Evolutionary conservation across 2,329 filamentous ascomycete species (phyloP), one percentile per base, ranked within the genome.

Genomic region (Exophiala calicioides): DNA sequence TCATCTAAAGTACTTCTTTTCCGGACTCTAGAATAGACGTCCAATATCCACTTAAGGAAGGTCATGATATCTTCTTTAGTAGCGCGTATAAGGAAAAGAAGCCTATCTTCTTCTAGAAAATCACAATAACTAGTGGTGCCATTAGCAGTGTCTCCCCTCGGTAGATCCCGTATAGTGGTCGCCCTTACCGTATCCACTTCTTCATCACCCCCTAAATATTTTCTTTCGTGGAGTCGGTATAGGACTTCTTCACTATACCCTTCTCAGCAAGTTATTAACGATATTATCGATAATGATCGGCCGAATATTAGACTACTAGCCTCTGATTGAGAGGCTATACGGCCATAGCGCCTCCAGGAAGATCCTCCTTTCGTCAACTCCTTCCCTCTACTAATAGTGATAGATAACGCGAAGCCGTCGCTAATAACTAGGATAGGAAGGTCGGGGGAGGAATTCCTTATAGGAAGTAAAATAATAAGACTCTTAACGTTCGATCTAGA

Each of bases 151-250:
- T 27, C 24, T 27, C 24, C 24, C 24, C 24, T 27, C 24, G 24
- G 12, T 27, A 27, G 24, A 27, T 27, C 24, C n/a, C 12, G 12
- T 27, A 27, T 27, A 27, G 24, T 27, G 12, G 7, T 7, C 24
- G 24, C 24, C 24, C 39, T 44, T 49, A 49, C 26, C 41, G 24
- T 34, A n/a, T 50, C 46, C 46, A 44, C 13, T 45, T 45, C 24
- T 38, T 50, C 46, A 50, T 45, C 34, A 50, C 41, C 18, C 41
- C 46, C 32, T 20, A 45, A 45, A 50, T 50, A 27, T 50, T 50
- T 39, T 44, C 46, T 26, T 50, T 50, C n/a, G 47, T 50, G 18
- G 47, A 50, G 47, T 50, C 42, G 34, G 43, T 36, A 51, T 51
- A 37, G 1, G 36, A 37, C 44, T 47, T 47, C 45, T 47, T 52